Evolutionary conservation across 352 stramenopile genomes (phyloP).

Genomic region (Plasmopara muralis): DNA sequence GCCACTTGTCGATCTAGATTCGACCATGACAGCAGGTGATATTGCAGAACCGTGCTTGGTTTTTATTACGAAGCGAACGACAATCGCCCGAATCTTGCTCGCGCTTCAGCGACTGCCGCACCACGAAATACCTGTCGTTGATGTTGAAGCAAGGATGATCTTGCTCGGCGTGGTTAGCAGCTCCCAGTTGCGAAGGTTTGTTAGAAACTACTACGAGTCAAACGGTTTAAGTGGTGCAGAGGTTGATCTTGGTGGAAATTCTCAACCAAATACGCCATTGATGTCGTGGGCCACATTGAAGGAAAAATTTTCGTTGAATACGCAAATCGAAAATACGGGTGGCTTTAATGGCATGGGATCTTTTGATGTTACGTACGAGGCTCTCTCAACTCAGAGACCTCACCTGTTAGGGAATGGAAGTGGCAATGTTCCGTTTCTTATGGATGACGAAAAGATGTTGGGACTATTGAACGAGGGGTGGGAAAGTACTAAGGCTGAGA

Average conservation of each 20-base stretch:
- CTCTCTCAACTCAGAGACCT: constrained; percentile 28
- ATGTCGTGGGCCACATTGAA: constrained; percentile 62
- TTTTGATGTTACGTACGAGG: constrained; percentile 64
- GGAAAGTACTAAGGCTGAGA: constrained; percentile 48
- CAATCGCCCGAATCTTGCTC: constrained; percentile 55
- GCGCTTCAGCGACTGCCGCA: constrained; percentile 65
- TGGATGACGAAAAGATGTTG: constrained; percentile 81
- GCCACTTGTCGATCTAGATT: constrained; percentile 73
- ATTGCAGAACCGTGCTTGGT: constrained; percentile 68
- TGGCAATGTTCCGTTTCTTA: constrained; percentile 55
- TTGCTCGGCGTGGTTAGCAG: constrained; percentile 59
- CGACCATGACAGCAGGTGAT: constrained; percentile 43
- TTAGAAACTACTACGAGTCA: constrained; percentile 51
- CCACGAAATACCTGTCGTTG: constrained; percentile 70
- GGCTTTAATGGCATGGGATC: constrained; percentile 63
- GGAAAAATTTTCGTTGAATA: constrained; percentile 41
- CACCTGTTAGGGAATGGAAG: constrained; percentile 5
- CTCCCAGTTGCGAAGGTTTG: constrained; percentile 55
- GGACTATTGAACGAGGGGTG: constrained; percentile 66
- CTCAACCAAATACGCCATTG: constrained; percentile 22
- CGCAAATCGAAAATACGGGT: constrained; percentile 24
- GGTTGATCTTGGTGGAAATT: constrained; percentile 63
- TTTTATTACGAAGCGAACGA: constrained; percentile 68
- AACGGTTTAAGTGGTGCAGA: constrained; percentile 48
- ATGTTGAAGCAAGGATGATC: constrained; percentile 58